Evolutionary conservation across 257 asterid genomes (phyloP).

Genomic region (Primulina eburnea): DNA sequence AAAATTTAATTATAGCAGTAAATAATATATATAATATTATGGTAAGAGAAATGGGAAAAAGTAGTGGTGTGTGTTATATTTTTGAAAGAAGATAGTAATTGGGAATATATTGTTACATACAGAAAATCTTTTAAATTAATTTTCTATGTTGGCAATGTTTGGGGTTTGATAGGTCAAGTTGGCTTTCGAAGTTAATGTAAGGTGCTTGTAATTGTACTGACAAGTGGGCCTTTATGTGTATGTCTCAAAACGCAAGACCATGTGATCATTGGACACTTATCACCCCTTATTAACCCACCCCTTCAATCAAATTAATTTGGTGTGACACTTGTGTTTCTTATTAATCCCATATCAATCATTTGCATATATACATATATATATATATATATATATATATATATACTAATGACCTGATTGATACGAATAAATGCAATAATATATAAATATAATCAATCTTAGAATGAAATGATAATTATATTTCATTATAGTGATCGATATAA

Average conservation of each 20-base stretch:
- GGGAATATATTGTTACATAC: not conserved
- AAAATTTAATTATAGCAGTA: too few relatives aligned
- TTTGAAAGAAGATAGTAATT: not conserved
- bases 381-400: too few relatives aligned
- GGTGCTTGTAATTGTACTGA: constrained; percentile 44
- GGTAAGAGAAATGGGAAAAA: constrained; percentile 12
- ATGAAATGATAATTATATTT: too few relatives aligned
- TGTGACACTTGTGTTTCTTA: constrained; percentile 14
- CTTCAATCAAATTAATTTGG: constrained; percentile 27
- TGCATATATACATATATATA: too few relatives aligned
- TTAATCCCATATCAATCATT: not conserved
- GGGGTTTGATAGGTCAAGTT: constrained; percentile 36
- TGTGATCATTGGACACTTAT: constrained; percentile 53
- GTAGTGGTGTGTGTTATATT: constrained; percentile 35
- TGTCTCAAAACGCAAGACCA: constrained; percentile 59
- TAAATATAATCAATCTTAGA: too few relatives aligned
- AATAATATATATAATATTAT: too few relatives aligned
- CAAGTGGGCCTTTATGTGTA: constrained; percentile 63
- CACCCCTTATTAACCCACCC: constrained; percentile 26
- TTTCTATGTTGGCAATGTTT: not conserved
- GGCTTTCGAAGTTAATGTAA: constrained; percentile 35
- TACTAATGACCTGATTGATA: too few relatives aligned
- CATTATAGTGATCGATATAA: too few relatives aligned
- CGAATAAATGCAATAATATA: too few relatives aligned
- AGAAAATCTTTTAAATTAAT: too few relatives aligned